A percentile compares a stretch with the other conserved stretches of the same genome.
Evolutionary conservation across 768 basidiomycete genomes (phyloP).

Genomic region (Panellus pusillus): DNA sequence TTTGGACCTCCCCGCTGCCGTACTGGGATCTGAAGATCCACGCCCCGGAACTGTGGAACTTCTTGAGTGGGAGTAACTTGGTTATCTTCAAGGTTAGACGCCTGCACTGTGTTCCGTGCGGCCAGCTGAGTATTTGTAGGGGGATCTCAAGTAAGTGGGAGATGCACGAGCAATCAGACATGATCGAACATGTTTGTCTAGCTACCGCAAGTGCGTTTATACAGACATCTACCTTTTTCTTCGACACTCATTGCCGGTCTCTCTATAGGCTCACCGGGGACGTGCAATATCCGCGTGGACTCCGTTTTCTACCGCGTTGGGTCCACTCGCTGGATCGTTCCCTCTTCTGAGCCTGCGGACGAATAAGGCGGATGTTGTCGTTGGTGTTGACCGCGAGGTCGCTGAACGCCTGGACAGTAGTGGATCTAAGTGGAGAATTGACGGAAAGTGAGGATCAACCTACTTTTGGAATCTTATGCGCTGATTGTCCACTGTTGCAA

Average conservation of each 20-base stretch:
- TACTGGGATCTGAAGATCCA: slow-evolving; percentile 71
- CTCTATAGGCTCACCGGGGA: slow-evolving; percentile 78
- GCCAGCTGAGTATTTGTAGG: slow-evolving; percentile 39
- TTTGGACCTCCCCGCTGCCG: slow-evolving; percentile 76
- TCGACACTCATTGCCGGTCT: neutral
- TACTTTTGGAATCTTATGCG: neutral
- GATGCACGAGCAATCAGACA: neutral
- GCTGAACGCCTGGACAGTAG: slow-evolving; percentile 67
- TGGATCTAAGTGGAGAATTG: slow-evolving; percentile 73
- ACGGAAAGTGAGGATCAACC: slow-evolving; percentile 62
- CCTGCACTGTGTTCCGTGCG: neutral
- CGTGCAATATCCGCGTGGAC: slow-evolving; percentile 85
- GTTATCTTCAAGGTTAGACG: slow-evolving; percentile 79
- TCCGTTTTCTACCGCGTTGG: slow-evolving; percentile 70
- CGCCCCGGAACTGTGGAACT: slow-evolving; percentile 50
- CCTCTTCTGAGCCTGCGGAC: slow-evolving; percentile 85
- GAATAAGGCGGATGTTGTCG: slow-evolving; percentile 93
- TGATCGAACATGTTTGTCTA: slow-evolving; percentile 26
- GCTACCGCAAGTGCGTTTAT: slow-evolving; percentile 77
- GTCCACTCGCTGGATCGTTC: slow-evolving; percentile 77
- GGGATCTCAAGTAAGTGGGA: slow-evolving; percentile 83
- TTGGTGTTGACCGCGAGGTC: slow-evolving; percentile 69
- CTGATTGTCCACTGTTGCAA: neutral
- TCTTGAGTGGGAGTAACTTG: slow-evolving; percentile 56
- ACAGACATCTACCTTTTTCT: neutral